These are phyloP conservation scores for Bretschneidera sinensis DNA, from an alignment of 345 rosid species.

Conservation along the genomic window DNA sequence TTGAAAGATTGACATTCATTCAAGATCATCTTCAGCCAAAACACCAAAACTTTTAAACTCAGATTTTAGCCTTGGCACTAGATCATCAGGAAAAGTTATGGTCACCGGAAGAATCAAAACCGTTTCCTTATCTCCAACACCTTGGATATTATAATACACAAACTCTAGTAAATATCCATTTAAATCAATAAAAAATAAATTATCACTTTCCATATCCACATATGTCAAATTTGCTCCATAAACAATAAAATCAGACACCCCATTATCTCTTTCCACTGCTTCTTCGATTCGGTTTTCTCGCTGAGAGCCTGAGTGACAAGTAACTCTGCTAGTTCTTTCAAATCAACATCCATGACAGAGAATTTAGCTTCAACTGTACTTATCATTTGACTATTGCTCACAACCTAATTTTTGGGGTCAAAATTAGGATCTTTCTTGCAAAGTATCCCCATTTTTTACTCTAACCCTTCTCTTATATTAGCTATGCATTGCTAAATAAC, in stretches of 20 bases:
- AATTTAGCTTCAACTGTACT: constrained; percentile 32
- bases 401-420: constrained; percentile 10
- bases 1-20: neutral
- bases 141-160: constrained; percentile 36
- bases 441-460: constrained; percentile 38
- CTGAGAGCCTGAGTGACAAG: constrained; percentile 24
- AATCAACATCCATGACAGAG: constrained; percentile 23
- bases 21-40: constrained; percentile 10
- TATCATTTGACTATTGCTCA: constrained; percentile 40
- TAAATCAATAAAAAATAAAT: constrained; percentile 38
- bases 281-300: constrained; percentile 46
- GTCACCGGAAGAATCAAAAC: constrained; percentile 47
- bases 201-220: constrained; percentile 39
- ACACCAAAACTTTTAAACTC: constrained; percentile 36
- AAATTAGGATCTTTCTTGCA: constrained; percentile 37
- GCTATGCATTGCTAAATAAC: constrained; percentile 59
- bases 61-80: constrained; percentile 31
- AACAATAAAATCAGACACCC: constrained; percentile 42
- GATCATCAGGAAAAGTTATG: constrained; percentile 34
- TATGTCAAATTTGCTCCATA: constrained; percentile 73
- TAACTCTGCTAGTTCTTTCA: constrained; percentile 22
- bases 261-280: constrained; percentile 35
- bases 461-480: constrained; percentile 31
- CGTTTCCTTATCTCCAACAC: constrained; percentile 57
- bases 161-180: constrained; percentile 40